Conservation (phyloP, 345 rosid genomes). For the Psidium guajava region DNA sequence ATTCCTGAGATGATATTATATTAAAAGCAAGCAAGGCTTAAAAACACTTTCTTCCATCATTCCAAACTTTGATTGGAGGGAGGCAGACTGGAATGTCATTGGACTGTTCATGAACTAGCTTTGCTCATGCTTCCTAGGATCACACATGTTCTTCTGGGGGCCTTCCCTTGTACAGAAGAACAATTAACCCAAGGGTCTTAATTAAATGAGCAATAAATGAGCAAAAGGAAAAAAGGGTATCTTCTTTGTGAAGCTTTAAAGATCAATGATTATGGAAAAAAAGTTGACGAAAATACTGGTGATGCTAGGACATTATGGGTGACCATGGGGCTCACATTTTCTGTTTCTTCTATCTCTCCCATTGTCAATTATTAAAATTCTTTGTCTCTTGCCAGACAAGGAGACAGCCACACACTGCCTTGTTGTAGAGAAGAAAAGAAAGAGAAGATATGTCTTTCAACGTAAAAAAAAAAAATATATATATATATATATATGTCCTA, state of each 20-base stretch:
- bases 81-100: neutral
- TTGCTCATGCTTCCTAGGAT: neutral
- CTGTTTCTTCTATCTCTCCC: conserved; percentile 25
- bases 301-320: conserved; percentile 19
- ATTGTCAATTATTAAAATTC: conserved; percentile 51
- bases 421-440: conserved; percentile 11
- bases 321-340: conserved; percentile 43
- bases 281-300: conserved; percentile 11
- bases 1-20: neutral
- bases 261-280: neutral
- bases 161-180: neutral
- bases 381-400: conserved; percentile 51
- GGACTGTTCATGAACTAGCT: neutral
- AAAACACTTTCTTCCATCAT: neutral
- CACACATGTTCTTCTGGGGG: neutral
- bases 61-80: neutral
- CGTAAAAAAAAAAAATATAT: too few relatives aligned
- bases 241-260: neutral
- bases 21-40: neutral
- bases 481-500: conserved; percentile 8
- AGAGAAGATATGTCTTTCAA: conserved; percentile 7
- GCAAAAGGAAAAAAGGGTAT: neutral
- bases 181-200: neutral
- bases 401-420: conserved; percentile 32
- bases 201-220: neutral